Evolutionary conservation across 2,329 filamentous ascomycete species (phyloP).

Genomic region (Sporothrix variecibatus): DNA sequence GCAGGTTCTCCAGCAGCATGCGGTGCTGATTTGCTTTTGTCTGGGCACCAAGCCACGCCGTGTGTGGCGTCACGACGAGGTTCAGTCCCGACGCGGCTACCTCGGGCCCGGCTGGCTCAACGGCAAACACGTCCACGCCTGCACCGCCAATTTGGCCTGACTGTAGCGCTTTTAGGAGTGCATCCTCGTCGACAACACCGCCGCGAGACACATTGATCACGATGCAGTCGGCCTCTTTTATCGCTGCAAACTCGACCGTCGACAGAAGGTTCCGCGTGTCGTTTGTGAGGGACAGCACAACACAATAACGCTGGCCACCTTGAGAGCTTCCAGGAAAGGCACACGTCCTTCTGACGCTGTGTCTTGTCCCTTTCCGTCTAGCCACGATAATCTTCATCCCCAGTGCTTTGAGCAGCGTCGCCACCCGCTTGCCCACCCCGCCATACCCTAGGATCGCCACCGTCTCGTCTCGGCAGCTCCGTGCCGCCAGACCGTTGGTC

Average conservation of each 20-base stretch:
- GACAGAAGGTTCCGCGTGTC: conserved; percentile 34
- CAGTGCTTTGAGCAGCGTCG: conserved; percentile 35
- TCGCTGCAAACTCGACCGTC: conserved; percentile 28
- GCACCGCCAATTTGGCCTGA: conserved; percentile 37
- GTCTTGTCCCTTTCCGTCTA: conserved; percentile 20
- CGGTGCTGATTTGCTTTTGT: conserved; percentile 28
- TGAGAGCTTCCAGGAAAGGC: conserved; percentile 30
- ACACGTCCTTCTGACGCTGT: conserved; percentile 29
- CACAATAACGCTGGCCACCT: conserved; percentile 37
- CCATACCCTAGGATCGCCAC: conserved; percentile 40
- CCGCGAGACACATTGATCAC: conserved; percentile 41
- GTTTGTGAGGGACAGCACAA: conserved; percentile 40
- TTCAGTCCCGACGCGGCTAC: conserved; percentile 22
- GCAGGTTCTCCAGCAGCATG: conserved; percentile 28
- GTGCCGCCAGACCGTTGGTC: conserved; percentile 2
- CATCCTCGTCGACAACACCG: conserved; percentile 40
- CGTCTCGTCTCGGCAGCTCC: conserved; percentile 25
- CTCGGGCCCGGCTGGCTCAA: conserved; percentile 36
- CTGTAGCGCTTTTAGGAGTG: conserved; percentile 38
- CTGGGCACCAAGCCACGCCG: conserved; percentile 29
- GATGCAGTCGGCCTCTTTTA: conserved; percentile 33
- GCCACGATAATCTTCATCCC: conserved; percentile 38
- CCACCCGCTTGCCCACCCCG: conserved; percentile 38
- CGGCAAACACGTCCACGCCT: conserved; percentile 40
- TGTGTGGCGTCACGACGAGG: conserved; percentile 30